Percentiles rank a stretch among this genome's conserved stretches.
Conservation (phyloP, 306 rosid genomes). For the Hippophae tibetana region DNA sequence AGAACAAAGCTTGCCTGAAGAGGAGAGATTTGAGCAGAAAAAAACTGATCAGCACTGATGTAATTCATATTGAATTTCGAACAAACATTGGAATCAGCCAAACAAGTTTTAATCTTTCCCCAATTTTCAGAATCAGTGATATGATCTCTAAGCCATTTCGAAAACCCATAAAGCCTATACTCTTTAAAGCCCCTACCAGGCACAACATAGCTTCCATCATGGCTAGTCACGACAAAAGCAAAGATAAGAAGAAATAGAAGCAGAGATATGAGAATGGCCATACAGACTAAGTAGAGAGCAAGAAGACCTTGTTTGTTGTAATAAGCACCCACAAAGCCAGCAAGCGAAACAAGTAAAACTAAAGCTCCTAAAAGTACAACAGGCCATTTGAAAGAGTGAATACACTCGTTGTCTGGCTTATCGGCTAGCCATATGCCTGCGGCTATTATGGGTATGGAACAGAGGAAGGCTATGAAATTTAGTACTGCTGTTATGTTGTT, state of each 20-base stretch:
- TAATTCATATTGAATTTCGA: constrained; percentile 36
- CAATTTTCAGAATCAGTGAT: constrained; percentile 44
- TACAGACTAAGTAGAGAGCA: constrained; percentile 68
- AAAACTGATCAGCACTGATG: constrained; percentile 50
- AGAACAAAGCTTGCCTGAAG: constrained; percentile 42
- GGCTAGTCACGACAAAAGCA: constrained; percentile 62
- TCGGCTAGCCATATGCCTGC: constrained; percentile 92
- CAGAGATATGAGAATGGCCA: constrained; percentile 62
- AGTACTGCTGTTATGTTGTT: constrained; percentile 65
- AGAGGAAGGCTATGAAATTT: constrained; percentile 57
- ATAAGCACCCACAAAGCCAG: constrained; percentile 83
- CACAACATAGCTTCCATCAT: constrained; percentile 46
- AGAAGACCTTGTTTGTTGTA: constrained; percentile 64
- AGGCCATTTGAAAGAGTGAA: constrained; percentile 68
- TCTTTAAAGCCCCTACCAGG: constrained; percentile 49
- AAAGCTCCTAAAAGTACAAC: constrained; percentile 57
- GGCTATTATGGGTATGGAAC: constrained; percentile 66
- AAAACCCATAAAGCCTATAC: constrained; percentile 47
- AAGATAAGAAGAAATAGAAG: constrained; percentile 59
- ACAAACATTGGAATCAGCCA: constrained; percentile 66
- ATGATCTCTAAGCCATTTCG: constrained; percentile 55
- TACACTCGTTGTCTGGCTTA: constrained; percentile 73
- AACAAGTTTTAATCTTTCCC: constrained; percentile 56
- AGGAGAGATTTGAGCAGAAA: constrained; percentile 58
- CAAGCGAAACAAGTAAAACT: constrained; percentile 52